These are phyloP conservation scores for Diaporthe vexans DNA, from an alignment of 2,329 filamentous ascomycete species.

Conservation along the genomic window DNA sequence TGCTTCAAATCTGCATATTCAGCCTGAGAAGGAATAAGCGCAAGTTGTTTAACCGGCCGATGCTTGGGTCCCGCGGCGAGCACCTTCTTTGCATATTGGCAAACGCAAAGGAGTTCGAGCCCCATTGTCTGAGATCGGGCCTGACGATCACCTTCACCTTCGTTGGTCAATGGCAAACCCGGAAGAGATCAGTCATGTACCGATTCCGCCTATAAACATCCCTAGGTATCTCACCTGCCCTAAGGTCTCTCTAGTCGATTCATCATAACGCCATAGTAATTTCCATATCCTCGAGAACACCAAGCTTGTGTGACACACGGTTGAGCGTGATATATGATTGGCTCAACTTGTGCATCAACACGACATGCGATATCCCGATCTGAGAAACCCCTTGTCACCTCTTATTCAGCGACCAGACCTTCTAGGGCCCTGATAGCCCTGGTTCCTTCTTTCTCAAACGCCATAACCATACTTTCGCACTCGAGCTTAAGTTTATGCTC, in stretches of 20 bases:
- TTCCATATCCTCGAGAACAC: no score
- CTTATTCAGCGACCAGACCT: slow-evolving; percentile 67
- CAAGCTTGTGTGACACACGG: not conserved
- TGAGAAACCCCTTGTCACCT: slow-evolving; percentile 44
- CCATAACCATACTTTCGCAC: slow-evolving; percentile 85
- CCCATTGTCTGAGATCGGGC: not conserved
- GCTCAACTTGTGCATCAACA: not conserved
- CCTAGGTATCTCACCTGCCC: not conserved
- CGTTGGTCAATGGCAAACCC: slow-evolving; percentile 2
- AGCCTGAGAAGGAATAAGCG: slow-evolving; percentile 1
- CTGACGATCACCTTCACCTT: slow-evolving; percentile 25
- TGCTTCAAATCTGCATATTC: slow-evolving; percentile 4
- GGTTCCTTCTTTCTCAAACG: slow-evolving; percentile 87
- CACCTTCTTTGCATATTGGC: slow-evolving; percentile 6
- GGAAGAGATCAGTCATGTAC: slow-evolving; percentile 12
- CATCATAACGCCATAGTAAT: not conserved
- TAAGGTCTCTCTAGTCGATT: not conserved
- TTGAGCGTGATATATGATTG: not conserved
- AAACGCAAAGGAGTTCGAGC: slow-evolving; percentile 16
- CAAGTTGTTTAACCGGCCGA: not conserved
- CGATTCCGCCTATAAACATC: not conserved
- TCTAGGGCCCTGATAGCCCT: slow-evolving; percentile 84
- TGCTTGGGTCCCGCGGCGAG: not conserved
- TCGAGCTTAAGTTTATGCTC: slow-evolving; percentile 84
- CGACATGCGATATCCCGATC: not conserved